phyloP scores from a whole-genome alignment of 148 eudicot species.

The Drosera capensis region DNA sequence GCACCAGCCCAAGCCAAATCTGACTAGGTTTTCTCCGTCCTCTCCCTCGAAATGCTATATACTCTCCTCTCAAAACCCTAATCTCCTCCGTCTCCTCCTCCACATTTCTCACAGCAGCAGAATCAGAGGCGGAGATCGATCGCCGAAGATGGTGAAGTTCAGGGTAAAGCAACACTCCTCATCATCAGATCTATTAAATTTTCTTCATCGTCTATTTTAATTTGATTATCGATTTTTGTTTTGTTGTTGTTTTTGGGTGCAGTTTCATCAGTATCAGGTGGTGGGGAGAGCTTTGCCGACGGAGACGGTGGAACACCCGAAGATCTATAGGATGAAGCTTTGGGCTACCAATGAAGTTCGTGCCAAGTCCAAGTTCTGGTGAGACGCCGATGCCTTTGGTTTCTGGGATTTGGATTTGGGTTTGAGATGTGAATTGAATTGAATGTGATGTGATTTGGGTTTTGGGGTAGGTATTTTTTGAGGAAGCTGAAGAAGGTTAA shows the following conservation, averaged over 20 bases:
- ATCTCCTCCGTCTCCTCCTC: background rate
- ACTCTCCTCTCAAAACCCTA: background rate
- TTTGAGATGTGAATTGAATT: no score
- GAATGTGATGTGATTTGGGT: background rate
- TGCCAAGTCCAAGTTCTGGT: constrained; percentile 66
- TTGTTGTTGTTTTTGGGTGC: constrained; percentile 1
- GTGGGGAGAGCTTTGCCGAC: constrained; percentile 54
- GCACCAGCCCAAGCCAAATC: no score
- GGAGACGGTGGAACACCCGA: constrained; percentile 50
- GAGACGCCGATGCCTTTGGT: constrained; percentile 1
- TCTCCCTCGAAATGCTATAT: no score
- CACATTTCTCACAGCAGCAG: no score
- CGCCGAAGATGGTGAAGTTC: constrained; percentile 9
- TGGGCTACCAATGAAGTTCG: constrained; percentile 67
- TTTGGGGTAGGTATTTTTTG: constrained; percentile 49
- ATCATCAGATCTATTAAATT: background rate
- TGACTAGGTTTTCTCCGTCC: no score
- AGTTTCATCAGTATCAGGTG: constrained; percentile 71
- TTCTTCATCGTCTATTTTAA: background rate
- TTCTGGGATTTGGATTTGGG: background rate
- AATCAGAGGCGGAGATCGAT: no score
- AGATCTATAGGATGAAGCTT: constrained; percentile 63
- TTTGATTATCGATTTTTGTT: background rate
- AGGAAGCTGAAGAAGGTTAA: constrained; percentile 98
- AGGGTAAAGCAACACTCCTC: constrained; percentile 3